These are phyloP conservation scores for Ceratobasidium sp. DNA, from an alignment of 1,284 basidiomycete genomes.

Conservation along the genomic window DNA sequence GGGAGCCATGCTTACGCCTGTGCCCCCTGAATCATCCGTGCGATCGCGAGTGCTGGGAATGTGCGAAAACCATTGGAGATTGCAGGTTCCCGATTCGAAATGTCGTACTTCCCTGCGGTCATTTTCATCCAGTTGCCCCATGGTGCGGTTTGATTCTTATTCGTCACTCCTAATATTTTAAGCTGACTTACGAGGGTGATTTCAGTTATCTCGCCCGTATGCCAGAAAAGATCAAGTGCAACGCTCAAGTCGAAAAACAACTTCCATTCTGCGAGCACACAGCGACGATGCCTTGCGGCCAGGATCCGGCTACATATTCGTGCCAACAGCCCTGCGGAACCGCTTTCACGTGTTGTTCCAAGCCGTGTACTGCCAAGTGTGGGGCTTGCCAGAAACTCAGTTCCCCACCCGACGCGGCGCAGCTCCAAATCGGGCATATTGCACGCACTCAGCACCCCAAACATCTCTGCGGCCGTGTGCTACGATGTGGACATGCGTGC, in stretches of 20 bases:
- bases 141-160: conserved; percentile 64
- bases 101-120: conserved; percentile 74
- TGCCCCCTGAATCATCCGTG: conserved; percentile 75
- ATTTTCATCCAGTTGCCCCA: conserved; percentile 62
- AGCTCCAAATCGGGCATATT: conserved; percentile 41
- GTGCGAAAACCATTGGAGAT: conserved; percentile 68
- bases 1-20: conserved; percentile 65
- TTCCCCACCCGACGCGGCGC: conserved; percentile 11
- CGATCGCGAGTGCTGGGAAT: conserved; percentile 59
- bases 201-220: conserved; percentile 65
- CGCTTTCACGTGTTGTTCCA: conserved; percentile 68
- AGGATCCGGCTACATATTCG: conserved; percentile 58
- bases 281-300: conserved; percentile 63
- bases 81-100: conserved; percentile 66
- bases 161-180: conserved; percentile 9
- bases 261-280: conserved; percentile 72
- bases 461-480: conserved; percentile 67
- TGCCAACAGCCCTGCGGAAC: conserved; percentile 65
- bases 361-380: conserved; percentile 66
- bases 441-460: conserved; percentile 59
- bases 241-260: conserved; percentile 61
- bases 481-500: conserved; percentile 74
- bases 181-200: conserved; percentile 1
- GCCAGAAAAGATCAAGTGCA: conserved; percentile 65
- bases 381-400: conserved; percentile 64